Evolutionary conservation across 1,284 basidiomycete genomes (phyloP).

Genomic region (Ustilago curta): DNA sequence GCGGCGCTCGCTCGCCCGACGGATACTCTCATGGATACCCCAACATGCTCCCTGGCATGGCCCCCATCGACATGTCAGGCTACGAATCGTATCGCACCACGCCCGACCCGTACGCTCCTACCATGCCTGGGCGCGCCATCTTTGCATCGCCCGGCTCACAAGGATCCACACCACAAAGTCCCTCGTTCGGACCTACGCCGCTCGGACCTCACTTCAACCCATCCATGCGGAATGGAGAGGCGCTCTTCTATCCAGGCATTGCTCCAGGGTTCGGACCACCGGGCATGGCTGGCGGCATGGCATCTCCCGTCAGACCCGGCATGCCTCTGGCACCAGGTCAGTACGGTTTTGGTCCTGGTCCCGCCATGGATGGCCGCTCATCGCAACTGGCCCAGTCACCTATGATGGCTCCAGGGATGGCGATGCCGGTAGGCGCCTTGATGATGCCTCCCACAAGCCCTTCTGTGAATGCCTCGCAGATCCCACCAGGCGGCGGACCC

Average conservation of each 20-base stretch:
- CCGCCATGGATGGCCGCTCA: conserved; percentile 20
- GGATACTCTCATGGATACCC: conserved; percentile 32
- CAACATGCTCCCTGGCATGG: conserved; percentile 38
- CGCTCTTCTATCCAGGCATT: conserved; percentile 42
- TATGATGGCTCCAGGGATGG: conserved; percentile 47
- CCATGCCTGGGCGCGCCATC: conserved; percentile 48
- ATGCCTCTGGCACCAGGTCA: conserved; percentile 35
- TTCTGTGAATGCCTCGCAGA: conserved; percentile 18
- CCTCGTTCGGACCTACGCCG: conserved; percentile 40
- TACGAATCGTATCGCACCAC: conserved; percentile 58
- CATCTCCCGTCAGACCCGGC: conserved; percentile 20
- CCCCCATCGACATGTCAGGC: conserved; percentile 50
- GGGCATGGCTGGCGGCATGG: conserved; percentile 26
- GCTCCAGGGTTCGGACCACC: conserved; percentile 31
- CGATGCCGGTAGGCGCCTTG: conserved; percentile 22
- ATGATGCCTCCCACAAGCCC: conserved; percentile 44
- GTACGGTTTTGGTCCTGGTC: conserved; percentile 21
- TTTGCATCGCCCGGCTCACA: conserved; percentile 50
- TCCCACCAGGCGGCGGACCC: conserved; percentile 10
- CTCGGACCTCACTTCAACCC: conserved; percentile 23
- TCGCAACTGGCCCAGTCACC: conserved; percentile 40
- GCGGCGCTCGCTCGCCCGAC: conserved; percentile 45
- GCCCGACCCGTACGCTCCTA: conserved; percentile 57
- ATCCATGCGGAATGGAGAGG: conserved; percentile 40
- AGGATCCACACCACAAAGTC: conserved; percentile 48